A percentile compares a stretch with the other conserved stretches of the same genome.
Evolutionary conservation across 2,329 filamentous ascomycete genomes (phyloP).

Genomic region (Colletotrichum limetticola): DNA sequence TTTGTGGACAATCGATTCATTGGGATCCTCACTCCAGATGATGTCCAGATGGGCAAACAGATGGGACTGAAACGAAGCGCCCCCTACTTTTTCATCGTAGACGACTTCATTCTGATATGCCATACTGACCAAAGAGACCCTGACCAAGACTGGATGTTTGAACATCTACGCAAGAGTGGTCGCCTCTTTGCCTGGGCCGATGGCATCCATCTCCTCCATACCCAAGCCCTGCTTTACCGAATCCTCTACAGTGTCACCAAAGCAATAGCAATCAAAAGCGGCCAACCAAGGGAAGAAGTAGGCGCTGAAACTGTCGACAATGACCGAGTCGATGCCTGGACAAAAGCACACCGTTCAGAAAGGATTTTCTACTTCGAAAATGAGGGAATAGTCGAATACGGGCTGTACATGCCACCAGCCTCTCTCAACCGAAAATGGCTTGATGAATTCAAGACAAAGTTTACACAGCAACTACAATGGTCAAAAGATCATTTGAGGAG

Average conservation of each 20-base stretch:
- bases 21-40: neutral
- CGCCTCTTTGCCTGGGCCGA: constrained; percentile 20
- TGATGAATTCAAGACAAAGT: neutral
- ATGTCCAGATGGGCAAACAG: neutral
- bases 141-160: neutral
- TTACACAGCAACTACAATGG: neutral
- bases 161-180: neutral
- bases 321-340: neutral
- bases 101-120: neutral
- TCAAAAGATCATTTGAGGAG: neutral
- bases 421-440: neutral
- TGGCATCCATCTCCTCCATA: constrained; percentile 15
- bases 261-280: neutral
- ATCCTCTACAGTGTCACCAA: neutral
- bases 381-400: neutral
- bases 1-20: neutral
- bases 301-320: neutral
- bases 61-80: neutral
- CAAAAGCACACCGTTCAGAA: neutral
- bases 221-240: constrained; percentile 11
- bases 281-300: neutral
- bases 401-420: neutral
- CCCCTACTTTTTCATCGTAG: neutral
- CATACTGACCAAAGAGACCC: neutral
- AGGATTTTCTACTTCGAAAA: neutral